Percentiles rank a stretch among this genome's conserved stretches.
phyloP scores from a whole-genome alignment of 805 yeast species.

The Candida anglica region DNA sequence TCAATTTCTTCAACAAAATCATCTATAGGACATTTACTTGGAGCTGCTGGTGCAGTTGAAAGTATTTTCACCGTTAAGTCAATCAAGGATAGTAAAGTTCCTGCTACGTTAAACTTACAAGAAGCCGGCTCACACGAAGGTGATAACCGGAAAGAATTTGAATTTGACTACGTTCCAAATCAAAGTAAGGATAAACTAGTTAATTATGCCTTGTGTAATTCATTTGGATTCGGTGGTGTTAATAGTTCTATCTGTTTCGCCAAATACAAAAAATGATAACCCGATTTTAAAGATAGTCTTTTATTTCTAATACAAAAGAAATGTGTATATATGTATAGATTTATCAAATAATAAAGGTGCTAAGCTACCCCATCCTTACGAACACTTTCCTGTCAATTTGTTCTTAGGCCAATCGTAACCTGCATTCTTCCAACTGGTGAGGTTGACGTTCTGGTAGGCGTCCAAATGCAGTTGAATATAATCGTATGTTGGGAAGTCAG shows the following conservation, averaged over 20 bases:
- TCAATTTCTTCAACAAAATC: conserved; percentile 84
- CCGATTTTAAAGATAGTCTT: background rate
- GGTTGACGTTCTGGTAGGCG: conserved; percentile 64
- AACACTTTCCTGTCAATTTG: conserved; percentile 6
- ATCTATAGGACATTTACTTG: conserved; percentile 87
- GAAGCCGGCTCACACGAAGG: conserved; percentile 46
- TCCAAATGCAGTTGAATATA: conserved; percentile 65
- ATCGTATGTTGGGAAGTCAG: conserved; percentile 73
- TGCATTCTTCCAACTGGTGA: conserved; percentile 67
- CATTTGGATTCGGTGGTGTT: conserved; percentile 98
- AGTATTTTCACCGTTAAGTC: conserved; percentile 76
- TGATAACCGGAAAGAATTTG: conserved; percentile 39
- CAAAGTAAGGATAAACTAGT: conserved; percentile 37
- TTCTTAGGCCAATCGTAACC: conserved; percentile 50
- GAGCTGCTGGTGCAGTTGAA: conserved; percentile 96
- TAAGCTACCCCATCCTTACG: background rate
- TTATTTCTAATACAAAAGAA: background rate
- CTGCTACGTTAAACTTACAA: conserved; percentile 77
- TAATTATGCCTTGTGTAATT: conserved; percentile 70
- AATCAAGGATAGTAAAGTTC: conserved; percentile 51
- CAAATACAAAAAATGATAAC: conserved; percentile 10
- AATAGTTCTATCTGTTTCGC: conserved; percentile 68
- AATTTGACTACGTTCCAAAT: conserved; percentile 55
- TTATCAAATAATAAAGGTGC: no score
- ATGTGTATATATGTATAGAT: background rate